Percentiles rank a stretch among this genome's conserved stretches.
Conservation (phyloP, 352 stramenopile genomes). For the Globisporangium recalcitrans region DNA sequence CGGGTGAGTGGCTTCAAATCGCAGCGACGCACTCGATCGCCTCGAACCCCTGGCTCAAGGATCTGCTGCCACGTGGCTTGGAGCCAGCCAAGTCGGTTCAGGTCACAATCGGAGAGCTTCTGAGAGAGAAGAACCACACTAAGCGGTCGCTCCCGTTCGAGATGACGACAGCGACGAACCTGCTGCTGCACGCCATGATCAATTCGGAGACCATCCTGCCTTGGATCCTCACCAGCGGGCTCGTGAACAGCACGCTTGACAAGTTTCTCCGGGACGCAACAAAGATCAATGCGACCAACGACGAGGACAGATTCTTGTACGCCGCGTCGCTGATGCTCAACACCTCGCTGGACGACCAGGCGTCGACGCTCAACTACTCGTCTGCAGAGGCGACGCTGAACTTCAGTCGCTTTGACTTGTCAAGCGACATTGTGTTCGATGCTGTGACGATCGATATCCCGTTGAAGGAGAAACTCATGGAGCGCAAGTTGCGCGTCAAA, state of each 20-base stretch:
- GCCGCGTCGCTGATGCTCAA: constrained; percentile 16
- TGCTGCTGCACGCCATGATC: constrained; percentile 31
- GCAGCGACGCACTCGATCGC: constrained; percentile 30
- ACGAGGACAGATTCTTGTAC: constrained; percentile 10
- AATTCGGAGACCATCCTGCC: constrained; percentile 17
- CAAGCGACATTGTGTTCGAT: constrained; percentile 29
- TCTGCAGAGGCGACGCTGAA: constrained; percentile 22
- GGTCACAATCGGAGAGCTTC: constrained; percentile 12
- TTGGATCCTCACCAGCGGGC: constrained; percentile 4
- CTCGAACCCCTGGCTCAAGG: constrained; percentile 26
- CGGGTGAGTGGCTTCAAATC: constrained; percentile 28
- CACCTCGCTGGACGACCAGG: constrained; percentile 7
- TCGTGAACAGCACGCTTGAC: constrained; percentile 19
- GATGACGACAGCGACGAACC: constrained; percentile 22
- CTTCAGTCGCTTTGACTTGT: constrained; percentile 24
- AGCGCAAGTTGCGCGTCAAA: constrained; percentile 12
- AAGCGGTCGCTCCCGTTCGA: constrained; percentile 10
- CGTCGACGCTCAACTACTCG: constrained; percentile 13
- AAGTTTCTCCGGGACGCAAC: constrained; percentile 8
- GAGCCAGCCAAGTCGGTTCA: constrained; percentile 15
- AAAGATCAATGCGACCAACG: neutral
- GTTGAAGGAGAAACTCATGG: constrained; percentile 20
- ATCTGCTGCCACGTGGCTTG: constrained; percentile 24
- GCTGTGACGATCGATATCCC: constrained; percentile 39
- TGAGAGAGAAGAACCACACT: neutral